These are phyloP conservation scores for Cladosporium halotolerans DNA, from an alignment of 2,329 filamentous ascomycete genomes.

Conservation along the genomic window DNA sequence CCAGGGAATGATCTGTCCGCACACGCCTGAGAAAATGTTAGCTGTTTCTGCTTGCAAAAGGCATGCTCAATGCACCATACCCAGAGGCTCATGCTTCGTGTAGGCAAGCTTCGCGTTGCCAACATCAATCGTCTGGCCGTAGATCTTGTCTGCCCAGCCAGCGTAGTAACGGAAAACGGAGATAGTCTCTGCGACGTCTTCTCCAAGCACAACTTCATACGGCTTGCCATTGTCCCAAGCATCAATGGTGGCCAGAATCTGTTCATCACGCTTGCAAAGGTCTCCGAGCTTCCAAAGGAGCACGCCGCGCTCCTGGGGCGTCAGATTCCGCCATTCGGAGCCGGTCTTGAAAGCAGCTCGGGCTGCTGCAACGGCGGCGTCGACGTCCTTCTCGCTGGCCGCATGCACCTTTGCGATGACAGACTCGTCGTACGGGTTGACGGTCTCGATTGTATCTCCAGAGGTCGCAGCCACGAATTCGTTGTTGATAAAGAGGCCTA, in stretches of 20 bases:
- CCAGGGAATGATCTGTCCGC: constrained; percentile 56
- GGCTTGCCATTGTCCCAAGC: constrained; percentile 39
- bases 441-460: constrained; percentile 47
- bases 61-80: not conserved
- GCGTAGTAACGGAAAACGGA: constrained; percentile 72
- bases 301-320: constrained; percentile 34
- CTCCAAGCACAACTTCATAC: constrained; percentile 51
- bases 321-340: constrained; percentile 47
- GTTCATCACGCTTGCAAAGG: constrained; percentile 33
- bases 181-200: constrained; percentile 60
- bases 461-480: constrained; percentile 8
- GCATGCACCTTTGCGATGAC: constrained; percentile 54
- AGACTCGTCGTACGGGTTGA: constrained; percentile 57
- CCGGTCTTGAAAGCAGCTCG: constrained; percentile 59
- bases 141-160: constrained; percentile 81
- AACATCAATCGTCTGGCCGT: constrained; percentile 74
- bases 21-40: constrained; percentile 13
- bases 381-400: constrained; percentile 60
- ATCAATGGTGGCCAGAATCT: constrained; percentile 43
- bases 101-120: constrained; percentile 70
- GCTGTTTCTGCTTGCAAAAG: not conserved
- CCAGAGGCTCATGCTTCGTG: constrained; percentile 20
- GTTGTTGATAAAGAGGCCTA: constrained; percentile 11
- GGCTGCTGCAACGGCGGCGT: constrained; percentile 65
- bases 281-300: constrained; percentile 43